Conservation (phyloP, 805 yeast genomes). For the Metschnikowia cerradonensis region DNA sequence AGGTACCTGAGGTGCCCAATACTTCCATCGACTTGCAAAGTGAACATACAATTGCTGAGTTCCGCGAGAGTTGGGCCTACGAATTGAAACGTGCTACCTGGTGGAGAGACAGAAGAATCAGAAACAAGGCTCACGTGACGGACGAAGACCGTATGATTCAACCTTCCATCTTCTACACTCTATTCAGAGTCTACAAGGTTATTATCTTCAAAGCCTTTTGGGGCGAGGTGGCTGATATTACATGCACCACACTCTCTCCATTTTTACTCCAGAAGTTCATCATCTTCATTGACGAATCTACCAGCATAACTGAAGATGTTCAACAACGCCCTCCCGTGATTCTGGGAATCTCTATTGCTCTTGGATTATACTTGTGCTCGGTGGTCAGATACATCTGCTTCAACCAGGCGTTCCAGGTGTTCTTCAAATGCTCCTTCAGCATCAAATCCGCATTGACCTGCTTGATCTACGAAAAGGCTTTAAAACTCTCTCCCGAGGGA, state of each 20-base stretch:
- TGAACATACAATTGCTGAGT: slow-evolving; percentile 11
- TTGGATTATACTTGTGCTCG: slow-evolving; percentile 52
- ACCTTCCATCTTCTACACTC: slow-evolving; percentile 21
- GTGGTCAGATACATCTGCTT: slow-evolving; percentile 18
- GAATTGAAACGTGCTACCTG: slow-evolving; percentile 15
- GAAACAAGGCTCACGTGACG: slow-evolving; percentile 6
- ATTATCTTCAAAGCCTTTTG: slow-evolving; percentile 10
- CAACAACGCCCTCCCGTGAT: slow-evolving; percentile 30
- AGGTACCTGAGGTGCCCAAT: slow-evolving; percentile 16
- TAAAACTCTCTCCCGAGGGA: slow-evolving; percentile 63
- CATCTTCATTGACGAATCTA: slow-evolving; percentile 20
- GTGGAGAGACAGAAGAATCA: slow-evolving; percentile 17
- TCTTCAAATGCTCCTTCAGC: slow-evolving; percentile 18
- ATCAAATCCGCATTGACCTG: slow-evolving; percentile 51
- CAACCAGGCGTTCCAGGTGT: slow-evolving; percentile 18
- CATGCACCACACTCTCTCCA: slow-evolving; percentile 23
- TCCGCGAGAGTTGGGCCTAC: slow-evolving; percentile 19
- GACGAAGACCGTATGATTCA: slow-evolving; percentile 14
- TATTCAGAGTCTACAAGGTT: slow-evolving; percentile 13
- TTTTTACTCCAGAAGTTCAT: slow-evolving; percentile 29
- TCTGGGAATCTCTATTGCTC: slow-evolving; percentile 74
- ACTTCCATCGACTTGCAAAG: slow-evolving; percentile 14
- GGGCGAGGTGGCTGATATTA: slow-evolving; percentile 23
- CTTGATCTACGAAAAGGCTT: slow-evolving; percentile 67
- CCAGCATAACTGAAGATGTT: neutral